These are phyloP conservation scores for Coprinopsis strossmayeri DNA, from an alignment of 768 basidiomycete species.

Conservation along the genomic window DNA sequence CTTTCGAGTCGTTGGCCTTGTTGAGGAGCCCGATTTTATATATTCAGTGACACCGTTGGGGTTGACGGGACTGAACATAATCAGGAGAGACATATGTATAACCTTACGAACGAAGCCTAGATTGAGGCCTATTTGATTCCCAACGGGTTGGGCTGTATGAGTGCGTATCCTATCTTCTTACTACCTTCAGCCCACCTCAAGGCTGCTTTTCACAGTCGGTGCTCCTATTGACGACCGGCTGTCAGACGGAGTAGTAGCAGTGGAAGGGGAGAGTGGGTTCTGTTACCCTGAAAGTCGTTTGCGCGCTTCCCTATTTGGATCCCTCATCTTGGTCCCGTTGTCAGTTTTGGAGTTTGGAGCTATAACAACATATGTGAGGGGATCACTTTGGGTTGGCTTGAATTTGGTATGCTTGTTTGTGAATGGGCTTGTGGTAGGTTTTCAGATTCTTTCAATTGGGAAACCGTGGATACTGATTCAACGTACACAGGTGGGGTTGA, in stretches of 20 bases:
- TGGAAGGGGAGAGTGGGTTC: constrained; percentile 40
- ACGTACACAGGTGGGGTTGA: too few species aligned
- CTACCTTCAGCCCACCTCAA: not conserved
- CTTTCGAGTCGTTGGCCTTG: too few species aligned
- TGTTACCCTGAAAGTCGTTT: constrained; percentile 71
- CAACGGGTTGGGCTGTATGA: constrained; percentile 50
- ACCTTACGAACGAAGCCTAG: constrained; percentile 48
- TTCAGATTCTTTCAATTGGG: too few species aligned
- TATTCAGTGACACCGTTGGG: not conserved
- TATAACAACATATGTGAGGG: constrained; percentile 41
- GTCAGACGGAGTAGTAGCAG: constrained; percentile 48
- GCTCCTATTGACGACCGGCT: constrained; percentile 52
- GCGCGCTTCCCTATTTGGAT: constrained; percentile 41
- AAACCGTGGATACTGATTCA: too few species aligned
- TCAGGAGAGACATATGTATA: constrained; percentile 55
- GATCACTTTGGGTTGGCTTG: constrained; percentile 40
- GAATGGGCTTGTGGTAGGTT: constrained; percentile 57
- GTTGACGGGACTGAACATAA: not conserved
- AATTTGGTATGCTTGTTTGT: constrained; percentile 52
- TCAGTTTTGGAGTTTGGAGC: constrained; percentile 45
- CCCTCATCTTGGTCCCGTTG: constrained; percentile 44
- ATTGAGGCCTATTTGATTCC: constrained; percentile 59
- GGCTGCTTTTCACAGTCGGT: constrained; percentile 34
- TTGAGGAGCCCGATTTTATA: too few species aligned
- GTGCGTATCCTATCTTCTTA: constrained; percentile 26